phyloP scores from a whole-genome alignment of 108 stramenopile genomes.

The Aurantiochytrium sp. region DNA sequence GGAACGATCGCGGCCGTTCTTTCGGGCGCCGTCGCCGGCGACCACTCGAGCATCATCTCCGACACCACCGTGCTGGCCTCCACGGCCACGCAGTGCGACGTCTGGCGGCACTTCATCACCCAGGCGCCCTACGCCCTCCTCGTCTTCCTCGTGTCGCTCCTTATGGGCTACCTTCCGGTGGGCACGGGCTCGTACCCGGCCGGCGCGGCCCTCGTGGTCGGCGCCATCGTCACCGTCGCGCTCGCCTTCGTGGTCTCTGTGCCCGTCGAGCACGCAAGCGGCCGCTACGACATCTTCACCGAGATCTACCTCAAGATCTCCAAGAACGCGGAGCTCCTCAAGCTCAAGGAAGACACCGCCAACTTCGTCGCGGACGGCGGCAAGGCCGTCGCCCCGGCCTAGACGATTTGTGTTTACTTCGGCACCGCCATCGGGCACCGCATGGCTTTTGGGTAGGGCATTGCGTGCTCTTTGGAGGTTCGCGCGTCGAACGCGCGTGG shows the following conservation, averaged over 20 bases:
- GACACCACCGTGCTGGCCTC: conserved; percentile 70
- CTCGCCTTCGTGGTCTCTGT: not conserved
- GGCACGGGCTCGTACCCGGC: conserved; percentile 35
- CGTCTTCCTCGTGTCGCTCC: conserved; percentile 42
- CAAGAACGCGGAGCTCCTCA: not conserved
- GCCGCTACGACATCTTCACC: not conserved
- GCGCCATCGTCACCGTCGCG: conserved; percentile 36
- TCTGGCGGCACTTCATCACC: conserved; percentile 62
- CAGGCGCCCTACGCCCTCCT: conserved; percentile 65
- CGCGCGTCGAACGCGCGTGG: too few relatives aligned
- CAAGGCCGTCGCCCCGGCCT: not conserved
- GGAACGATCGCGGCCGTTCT: conserved; percentile 50
- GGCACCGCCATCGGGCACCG: too few relatives aligned
- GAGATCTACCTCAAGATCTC: not conserved
- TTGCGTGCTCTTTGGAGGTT: too few relatives aligned
- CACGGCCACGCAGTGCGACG: conserved; percentile 57
- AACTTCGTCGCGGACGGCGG: not conserved
- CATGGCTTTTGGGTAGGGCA: too few relatives aligned
- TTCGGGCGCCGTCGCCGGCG: conserved; percentile 67
- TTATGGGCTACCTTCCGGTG: conserved; percentile 50
- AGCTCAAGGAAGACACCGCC: conserved; percentile 17
- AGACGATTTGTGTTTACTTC: too few relatives aligned
- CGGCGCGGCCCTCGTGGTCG: conserved; percentile 39
- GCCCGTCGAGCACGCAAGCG: not conserved
- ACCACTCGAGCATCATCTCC: conserved; percentile 66